Evolutionary conservation across 2,329 filamentous ascomycete genomes (phyloP), one percentile per base, ranked within the genome.

Genomic region (Phialocephala sp.): DNA sequence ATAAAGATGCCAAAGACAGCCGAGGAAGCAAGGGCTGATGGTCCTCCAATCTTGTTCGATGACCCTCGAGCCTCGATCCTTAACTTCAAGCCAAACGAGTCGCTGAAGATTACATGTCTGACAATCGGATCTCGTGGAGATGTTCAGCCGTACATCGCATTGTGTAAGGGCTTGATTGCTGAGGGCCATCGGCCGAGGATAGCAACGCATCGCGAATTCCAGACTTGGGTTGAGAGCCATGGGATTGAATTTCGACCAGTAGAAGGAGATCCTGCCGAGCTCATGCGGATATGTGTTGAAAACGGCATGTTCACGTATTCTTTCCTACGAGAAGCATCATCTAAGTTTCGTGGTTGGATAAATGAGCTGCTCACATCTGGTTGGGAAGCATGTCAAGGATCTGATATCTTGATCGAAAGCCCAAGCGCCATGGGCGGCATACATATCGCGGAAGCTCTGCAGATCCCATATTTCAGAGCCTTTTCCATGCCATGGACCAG

Each of bases 401-500:
- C 91, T 1, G 94, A 99, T 76, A 81, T 99, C 37, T 83, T 99
- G 45, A 97, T 99, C 67, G 95, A 99, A 77, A 97, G 92, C 56
- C 95, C 95, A 0, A 97, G 92, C 64, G 93, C 95, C 15, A 99
- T 99, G 95, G 93, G 91, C 0, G 95, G 95, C 32, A 97, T 99
- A 62, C 95, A 99, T 77, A 97, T 99, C 71, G 95, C 95, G 1
- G 95, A 99, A 79, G 93, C 93, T 27, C 84, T 99, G 1, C 85
- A 87, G 15, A 96, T 99, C 54, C 95, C 95, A 0, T 99, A 99
- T 78, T 98, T 98, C 81, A 89, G 95, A 63, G 94, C 94, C 0
- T 99, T 99, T 76, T 97, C 93, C 20, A 99, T 99, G 95, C 95
- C 95, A 0, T 99, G 95, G 95, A 97, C 95, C 0, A 89, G 94